Evolutionary conservation across 1,139 yeast species (phyloP), one percentile per base, ranked within the genome.

Genomic region (Kodamaea sp.): DNA sequence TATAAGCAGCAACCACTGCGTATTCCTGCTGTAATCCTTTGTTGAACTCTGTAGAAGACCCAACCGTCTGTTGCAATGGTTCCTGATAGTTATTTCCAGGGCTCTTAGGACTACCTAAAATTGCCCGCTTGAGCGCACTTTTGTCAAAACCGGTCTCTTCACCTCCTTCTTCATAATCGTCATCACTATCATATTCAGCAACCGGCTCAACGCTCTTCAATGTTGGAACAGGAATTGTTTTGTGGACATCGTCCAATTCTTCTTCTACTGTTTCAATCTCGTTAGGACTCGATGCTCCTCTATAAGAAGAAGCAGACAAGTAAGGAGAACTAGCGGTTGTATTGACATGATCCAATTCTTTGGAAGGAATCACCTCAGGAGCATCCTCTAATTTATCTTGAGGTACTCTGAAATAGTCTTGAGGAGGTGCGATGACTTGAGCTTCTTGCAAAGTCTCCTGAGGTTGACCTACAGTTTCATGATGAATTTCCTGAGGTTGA

Each of bases 181-280:
- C 39, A 14, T 29, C 37, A 9, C 26, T 28, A 10, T 29, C 25
- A n/a, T 30, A 22, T 8, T 28, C 37, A 7, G 31, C 28, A 11
- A 25, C 21, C 13, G 22, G 32, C 7, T 36, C 36, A n/a, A 41
- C 20, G 11, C 29, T 38, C 16, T 34, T 28, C 15, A 41, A 36
- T 13, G 24, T 31, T 9, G 44, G 44, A 29, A 36, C 42, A 7
- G 39, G 38, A 26, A 39, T 39, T 19, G 28, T 32, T 9, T 19
- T 26, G 7, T 27, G 31, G 9, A 27, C 13, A 3, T 24, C 22
- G n/a, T 18, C 34, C 9, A 32, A 19, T 5, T 11, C 15, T 6
- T 31, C 30, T 8, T 12, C 13, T 15, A 14, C 15, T 4, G 7
- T 16, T 20, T 9, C 25, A 5, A 11, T 4, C 4, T 30, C 31